Evolutionary conservation across 371 early-diverging fungal genomes (phyloP).

Genomic region (Mucor piriformis): DNA sequence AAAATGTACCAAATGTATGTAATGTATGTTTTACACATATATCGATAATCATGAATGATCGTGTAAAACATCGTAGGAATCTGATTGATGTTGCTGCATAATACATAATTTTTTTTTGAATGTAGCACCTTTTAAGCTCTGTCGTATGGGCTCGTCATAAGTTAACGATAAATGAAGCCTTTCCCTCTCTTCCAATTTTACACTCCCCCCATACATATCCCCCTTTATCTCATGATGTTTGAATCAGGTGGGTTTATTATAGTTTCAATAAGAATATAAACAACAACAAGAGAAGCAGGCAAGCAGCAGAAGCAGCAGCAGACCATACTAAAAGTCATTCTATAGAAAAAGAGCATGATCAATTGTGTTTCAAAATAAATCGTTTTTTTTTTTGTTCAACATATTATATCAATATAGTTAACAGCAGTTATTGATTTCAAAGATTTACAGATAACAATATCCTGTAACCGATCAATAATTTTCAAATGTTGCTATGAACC

Average conservation of each 20-base stretch:
- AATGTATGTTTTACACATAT: background rate
- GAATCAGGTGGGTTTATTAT: constrained; percentile 9
- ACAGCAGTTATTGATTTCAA: background rate
- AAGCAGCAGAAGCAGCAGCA: constrained; percentile 19
- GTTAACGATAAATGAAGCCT: background rate
- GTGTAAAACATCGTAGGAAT: background rate
- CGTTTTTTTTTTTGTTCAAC: background rate
- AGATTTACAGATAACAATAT: background rate
- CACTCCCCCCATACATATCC: background rate
- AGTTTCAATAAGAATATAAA: constrained; percentile 11
- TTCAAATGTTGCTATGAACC: background rate
- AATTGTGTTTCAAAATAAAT: constrained; percentile 4
- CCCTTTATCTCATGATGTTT: constrained; percentile 7
- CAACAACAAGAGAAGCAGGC: constrained; percentile 5
- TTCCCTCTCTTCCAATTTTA: background rate
- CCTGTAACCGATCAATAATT: too few relatives aligned
- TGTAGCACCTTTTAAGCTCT: background rate
- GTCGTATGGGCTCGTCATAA: constrained; percentile 5
- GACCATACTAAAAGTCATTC: constrained; percentile 25
- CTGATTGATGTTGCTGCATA: background rate
- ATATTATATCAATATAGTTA: background rate
- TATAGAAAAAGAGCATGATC: constrained; percentile 1
- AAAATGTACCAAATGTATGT: background rate
- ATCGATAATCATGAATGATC: background rate
- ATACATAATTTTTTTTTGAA: background rate